A percentile compares a stretch with the other conserved stretches of the same genome.
Conservation (phyloP, 192 early-diverging fungal species). For the Paraglomus brasilianum region DNA sequence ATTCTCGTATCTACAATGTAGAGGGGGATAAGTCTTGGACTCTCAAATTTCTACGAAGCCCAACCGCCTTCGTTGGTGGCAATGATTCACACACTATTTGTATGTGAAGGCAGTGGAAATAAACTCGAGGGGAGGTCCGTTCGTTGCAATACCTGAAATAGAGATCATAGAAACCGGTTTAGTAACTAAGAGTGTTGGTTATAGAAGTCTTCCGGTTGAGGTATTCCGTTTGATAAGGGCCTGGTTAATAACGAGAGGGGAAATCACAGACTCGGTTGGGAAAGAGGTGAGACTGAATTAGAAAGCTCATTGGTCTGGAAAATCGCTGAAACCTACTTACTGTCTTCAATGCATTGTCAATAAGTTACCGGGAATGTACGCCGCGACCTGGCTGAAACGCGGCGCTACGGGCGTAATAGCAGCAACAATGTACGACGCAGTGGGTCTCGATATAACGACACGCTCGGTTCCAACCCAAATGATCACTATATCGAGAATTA, state of each 20-base stretch:
- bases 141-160: slow-evolving; percentile 50
- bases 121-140: slow-evolving; percentile 62
- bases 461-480: too few relatives aligned
- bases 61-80: slow-evolving; percentile 50
- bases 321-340: not conserved
- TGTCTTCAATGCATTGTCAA: not conserved
- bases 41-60: slow-evolving; percentile 73
- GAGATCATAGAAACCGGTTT: slow-evolving; percentile 65
- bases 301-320: not conserved
- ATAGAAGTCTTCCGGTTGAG: slow-evolving; percentile 66
- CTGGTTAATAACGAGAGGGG: slow-evolving; percentile 83
- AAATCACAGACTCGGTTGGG: slow-evolving; percentile 52
- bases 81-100: slow-evolving; percentile 13
- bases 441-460: too few relatives aligned
- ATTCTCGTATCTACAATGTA: slow-evolving; percentile 51
- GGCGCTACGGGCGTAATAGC: slow-evolving; percentile 94
- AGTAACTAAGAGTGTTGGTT: slow-evolving; percentile 84
- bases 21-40: slow-evolving; percentile 62
- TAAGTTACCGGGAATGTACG: slow-evolving; percentile 75
- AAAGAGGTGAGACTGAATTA: slow-evolving; percentile 35
- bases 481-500: too few relatives aligned
- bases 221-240: slow-evolving; percentile 75
- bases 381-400: slow-evolving; percentile 92
- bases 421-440: slow-evolving; percentile 91
- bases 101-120: slow-evolving; percentile 58